phyloP scores from a whole-genome alignment of 2,329 filamentous ascomycete genomes.

The Aspergillus uvarum region DNA sequence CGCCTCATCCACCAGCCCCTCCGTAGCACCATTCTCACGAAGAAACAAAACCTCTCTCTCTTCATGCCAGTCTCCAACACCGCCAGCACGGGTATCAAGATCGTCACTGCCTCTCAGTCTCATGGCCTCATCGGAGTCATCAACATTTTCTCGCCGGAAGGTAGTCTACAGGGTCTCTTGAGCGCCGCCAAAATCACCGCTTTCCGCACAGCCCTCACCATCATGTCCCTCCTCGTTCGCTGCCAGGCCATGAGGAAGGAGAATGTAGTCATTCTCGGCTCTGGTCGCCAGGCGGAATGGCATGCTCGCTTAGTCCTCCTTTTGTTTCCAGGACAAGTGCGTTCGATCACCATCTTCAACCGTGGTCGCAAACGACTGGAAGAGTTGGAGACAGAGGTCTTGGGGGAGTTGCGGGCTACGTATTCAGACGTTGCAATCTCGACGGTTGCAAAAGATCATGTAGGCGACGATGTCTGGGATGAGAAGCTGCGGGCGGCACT shows the following conservation, averaged over 20 bases:
- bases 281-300: slow-evolving; percentile 53
- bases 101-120: slow-evolving; percentile 56
- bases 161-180: slow-evolving; percentile 65
- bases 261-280: slow-evolving; percentile 50
- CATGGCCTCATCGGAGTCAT: slow-evolving; percentile 62
- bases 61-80: slow-evolving; percentile 73
- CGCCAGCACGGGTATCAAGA: slow-evolving; percentile 67
- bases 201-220: slow-evolving; percentile 75
- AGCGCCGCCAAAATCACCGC: slow-evolving; percentile 74
- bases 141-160: slow-evolving; percentile 65
- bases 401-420: slow-evolving; percentile 33
- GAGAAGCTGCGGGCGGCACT: slow-evolving; percentile 30
- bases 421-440: slow-evolving; percentile 38
- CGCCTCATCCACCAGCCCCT: slow-evolving; percentile 46
- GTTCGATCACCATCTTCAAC: slow-evolving; percentile 76
- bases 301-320: slow-evolving; percentile 54
- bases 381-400: slow-evolving; percentile 34
- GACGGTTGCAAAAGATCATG: slow-evolving; percentile 61
- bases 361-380: slow-evolving; percentile 61
- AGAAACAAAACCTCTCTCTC: slow-evolving; percentile 56
- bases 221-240: slow-evolving; percentile 63
- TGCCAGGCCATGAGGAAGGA: slow-evolving; percentile 28
- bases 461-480: slow-evolving; percentile 47
- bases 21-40: slow-evolving; percentile 42
- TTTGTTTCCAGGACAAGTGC: slow-evolving; percentile 41